Evolutionary conservation across 2,329 filamentous ascomycete genomes (phyloP).

Genomic region (Pyricularia sp.): DNA sequence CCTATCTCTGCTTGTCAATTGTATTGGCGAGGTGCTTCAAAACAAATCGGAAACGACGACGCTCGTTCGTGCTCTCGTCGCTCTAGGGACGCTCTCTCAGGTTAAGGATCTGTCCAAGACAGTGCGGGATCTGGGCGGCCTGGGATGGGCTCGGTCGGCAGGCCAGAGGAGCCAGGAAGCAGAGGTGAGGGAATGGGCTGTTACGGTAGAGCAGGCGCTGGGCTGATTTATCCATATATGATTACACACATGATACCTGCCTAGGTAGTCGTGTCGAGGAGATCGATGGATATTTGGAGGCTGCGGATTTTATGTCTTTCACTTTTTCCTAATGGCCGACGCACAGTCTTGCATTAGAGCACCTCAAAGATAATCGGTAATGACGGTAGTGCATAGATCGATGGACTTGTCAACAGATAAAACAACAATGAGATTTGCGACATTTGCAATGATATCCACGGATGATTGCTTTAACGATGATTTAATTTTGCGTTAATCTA

Average conservation of each 20-base stretch:
- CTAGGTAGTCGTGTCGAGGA: not conserved
- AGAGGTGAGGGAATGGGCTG: slow-evolving; percentile 35
- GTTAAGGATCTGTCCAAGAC: slow-evolving; percentile 26
- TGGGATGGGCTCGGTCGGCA: slow-evolving; percentile 25
- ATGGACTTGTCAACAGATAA: not conserved
- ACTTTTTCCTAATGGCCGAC: not conserved
- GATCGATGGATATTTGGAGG: not conserved
- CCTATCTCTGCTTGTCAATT: slow-evolving; percentile 33
- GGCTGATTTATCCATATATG: not conserved
- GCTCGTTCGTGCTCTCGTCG: slow-evolving; percentile 72
- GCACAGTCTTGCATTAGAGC: not conserved
- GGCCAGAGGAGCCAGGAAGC: slow-evolving; percentile 34
- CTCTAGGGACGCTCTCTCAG: slow-evolving; percentile 66
- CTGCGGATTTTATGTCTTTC: not conserved
- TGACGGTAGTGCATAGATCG: not conserved
- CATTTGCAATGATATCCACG: not conserved
- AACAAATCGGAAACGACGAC: slow-evolving; percentile 71
- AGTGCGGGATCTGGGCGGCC: slow-evolving; percentile 28
- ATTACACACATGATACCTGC: not conserved
- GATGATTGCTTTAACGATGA: not conserved
- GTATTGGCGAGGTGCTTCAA: slow-evolving; percentile 53
- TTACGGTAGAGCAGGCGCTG: slow-evolving; percentile 33
- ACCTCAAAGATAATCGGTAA: not conserved
- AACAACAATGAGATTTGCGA: not conserved
- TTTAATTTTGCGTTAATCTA: not conserved